Conservation (phyloP, 371 early-diverging fungal species). For the Rhizomucor pusillus region DNA sequence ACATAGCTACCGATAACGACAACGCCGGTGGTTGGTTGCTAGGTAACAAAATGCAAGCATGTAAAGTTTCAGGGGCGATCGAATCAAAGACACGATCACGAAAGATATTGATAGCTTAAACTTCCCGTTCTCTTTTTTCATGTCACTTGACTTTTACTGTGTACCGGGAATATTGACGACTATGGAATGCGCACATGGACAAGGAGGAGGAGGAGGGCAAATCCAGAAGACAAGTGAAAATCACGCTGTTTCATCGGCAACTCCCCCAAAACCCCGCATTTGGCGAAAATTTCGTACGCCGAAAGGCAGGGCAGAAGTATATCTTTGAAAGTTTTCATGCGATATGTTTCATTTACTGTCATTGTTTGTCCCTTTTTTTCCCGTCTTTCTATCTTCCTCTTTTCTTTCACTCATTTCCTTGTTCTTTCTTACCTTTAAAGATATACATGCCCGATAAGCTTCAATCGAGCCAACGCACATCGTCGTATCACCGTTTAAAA, state of each 20-base stretch:
- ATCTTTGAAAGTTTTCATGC: background rate
- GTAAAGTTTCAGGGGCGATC: too few relatives aligned
- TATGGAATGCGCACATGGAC: too few relatives aligned
- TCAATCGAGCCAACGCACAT: slow-evolving; percentile 6
- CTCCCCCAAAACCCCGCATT: slow-evolving; percentile 6
- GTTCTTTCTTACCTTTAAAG: background rate
- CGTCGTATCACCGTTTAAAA: slow-evolving; percentile 41
- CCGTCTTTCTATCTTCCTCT: background rate
- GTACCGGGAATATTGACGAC: too few relatives aligned
- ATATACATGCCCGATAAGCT: background rate
- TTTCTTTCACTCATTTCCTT: background rate
- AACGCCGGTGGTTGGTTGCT: too few relatives aligned
- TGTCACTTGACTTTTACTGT: too few relatives aligned
- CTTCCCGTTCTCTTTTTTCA: too few relatives aligned
- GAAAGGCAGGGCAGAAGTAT: slow-evolving; percentile 1
- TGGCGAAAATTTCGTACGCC: background rate
- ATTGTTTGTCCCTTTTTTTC: slow-evolving; percentile 2
- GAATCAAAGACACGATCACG: too few relatives aligned
- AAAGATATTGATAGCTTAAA: too few relatives aligned
- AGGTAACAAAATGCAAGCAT: too few relatives aligned
- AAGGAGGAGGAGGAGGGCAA: too few relatives aligned
- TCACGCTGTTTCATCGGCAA: too few relatives aligned
- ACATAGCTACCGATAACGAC: too few relatives aligned
- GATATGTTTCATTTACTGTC: slow-evolving; percentile 2
- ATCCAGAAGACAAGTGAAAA: background rate